Evolutionary conservation across 192 early-diverging fungal species (phyloP).

Genomic region (Coemansia sp.): DNA sequence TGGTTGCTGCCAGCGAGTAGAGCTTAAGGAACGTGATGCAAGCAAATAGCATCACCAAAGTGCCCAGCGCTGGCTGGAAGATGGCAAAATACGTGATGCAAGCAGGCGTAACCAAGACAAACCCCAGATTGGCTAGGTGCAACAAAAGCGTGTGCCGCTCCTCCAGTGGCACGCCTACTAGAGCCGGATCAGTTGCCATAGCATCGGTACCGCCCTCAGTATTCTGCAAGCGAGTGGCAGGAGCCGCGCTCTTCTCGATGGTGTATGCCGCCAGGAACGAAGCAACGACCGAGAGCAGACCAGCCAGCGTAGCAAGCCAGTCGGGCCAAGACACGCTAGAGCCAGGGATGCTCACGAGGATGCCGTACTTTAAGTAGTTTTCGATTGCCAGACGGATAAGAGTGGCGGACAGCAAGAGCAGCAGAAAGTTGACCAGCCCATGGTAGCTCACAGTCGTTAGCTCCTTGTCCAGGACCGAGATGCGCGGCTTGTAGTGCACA

Average conservation of each 20-base stretch:
- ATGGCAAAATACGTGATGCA: constrained; percentile 67
- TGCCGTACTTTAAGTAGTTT: constrained; percentile 86
- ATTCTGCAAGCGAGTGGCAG: not conserved
- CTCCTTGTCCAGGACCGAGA: constrained; percentile 80
- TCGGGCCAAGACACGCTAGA: constrained; percentile 57
- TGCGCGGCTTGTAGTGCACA: constrained; percentile 63
- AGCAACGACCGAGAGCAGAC: constrained; percentile 49
- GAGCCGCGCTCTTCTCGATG: constrained; percentile 59
- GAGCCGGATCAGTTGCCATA: not conserved
- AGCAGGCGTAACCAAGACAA: constrained; percentile 60
- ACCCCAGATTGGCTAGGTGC: constrained; percentile 57
- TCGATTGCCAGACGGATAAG: constrained; percentile 83
- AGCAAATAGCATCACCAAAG: constrained; percentile 58
- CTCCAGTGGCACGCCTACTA: constrained; percentile 24
- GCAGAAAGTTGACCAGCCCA: constrained; percentile 73
- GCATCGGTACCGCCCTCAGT: constrained; percentile 2
- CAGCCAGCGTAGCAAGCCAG: constrained; percentile 58
- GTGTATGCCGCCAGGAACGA: constrained; percentile 57
- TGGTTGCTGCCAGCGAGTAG: constrained; percentile 73
- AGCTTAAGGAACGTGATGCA: constrained; percentile 80
- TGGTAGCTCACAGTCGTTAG: constrained; percentile 83
- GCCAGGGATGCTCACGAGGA: constrained; percentile 71
- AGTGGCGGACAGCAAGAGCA: constrained; percentile 77
- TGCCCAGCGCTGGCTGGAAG: constrained; percentile 68
- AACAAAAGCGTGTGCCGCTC: constrained; percentile 32